phyloP scores from a whole-genome alignment of 768 basidiomycete genomes.

The Pleurotus salmoneostramineus region DNA sequence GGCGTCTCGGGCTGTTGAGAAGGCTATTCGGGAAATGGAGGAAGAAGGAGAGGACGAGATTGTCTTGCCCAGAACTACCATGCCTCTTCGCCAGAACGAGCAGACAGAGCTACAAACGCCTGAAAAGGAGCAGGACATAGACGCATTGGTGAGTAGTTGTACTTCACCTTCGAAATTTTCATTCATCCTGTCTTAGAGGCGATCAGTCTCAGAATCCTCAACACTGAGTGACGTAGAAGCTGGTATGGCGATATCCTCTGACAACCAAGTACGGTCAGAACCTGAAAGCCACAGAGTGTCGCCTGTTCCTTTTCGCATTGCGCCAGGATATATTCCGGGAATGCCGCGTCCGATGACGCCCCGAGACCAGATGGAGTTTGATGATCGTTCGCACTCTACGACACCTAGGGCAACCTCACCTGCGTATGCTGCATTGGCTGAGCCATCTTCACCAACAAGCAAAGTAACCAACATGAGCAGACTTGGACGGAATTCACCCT shows the following conservation, averaged over 20 bases:
- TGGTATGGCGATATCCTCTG: constrained; percentile 69
- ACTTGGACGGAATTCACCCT: constrained; percentile 55
- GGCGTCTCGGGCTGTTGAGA: constrained; percentile 71
- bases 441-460: constrained; percentile 26
- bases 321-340: constrained; percentile 82
- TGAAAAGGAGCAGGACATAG: constrained; percentile 6
- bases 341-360: constrained; percentile 93
- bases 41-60: constrained; percentile 76
- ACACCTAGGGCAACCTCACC: constrained; percentile 81
- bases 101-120: background rate
- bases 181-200: constrained; percentile 21
- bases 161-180: constrained; percentile 3
- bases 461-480: constrained; percentile 36
- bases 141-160: constrained; percentile 22
- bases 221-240: constrained; percentile 47
- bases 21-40: constrained; percentile 76
- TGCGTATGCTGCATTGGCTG: constrained; percentile 29
- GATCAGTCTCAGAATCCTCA: constrained; percentile 28
- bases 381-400: constrained; percentile 69
- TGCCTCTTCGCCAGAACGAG: constrained; percentile 31
- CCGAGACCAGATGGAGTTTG: constrained; percentile 62
- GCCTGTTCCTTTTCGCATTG: constrained; percentile 45
- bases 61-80: constrained; percentile 63
- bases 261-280: constrained; percentile 46
- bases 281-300: constrained; percentile 52